Percentiles rank a stretch among this genome's conserved stretches.
Conservation (phyloP, 2,329 filamentous ascomycete species). For the Xylariomycetidae sp. region DNA sequence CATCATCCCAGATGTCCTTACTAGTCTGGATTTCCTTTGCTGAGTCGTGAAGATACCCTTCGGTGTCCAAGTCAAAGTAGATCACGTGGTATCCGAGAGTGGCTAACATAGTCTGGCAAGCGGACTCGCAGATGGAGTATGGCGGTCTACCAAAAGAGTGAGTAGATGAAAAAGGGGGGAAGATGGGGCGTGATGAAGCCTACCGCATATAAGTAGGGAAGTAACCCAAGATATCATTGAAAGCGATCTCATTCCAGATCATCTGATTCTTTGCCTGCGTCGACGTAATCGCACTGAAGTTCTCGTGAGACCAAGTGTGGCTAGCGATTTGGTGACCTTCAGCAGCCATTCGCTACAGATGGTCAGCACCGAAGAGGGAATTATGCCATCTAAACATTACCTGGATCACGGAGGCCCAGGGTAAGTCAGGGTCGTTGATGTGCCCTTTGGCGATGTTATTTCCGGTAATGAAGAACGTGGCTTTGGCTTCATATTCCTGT, state of each 20-base stretch:
- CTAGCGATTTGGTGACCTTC: conserved; percentile 30
- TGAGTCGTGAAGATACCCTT: conserved; percentile 27
- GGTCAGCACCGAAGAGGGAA: conserved; percentile 8
- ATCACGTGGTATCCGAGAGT: conserved; percentile 26
- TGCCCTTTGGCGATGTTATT: conserved; percentile 47
- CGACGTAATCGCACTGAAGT: conserved; percentile 24
- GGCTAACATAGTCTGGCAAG: conserved; percentile 22
- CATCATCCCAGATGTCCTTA: conserved; percentile 33
- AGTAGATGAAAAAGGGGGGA: conserved; percentile 5
- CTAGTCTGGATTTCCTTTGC: conserved; percentile 28
- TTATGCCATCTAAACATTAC: conserved; percentile 9
- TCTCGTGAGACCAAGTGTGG: conserved; percentile 31
- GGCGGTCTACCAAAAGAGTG: conserved; percentile 19
- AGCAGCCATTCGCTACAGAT: conserved; percentile 26
- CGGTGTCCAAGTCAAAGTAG: conserved; percentile 29
- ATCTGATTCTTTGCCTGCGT: conserved; percentile 26
- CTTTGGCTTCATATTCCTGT: conserved; percentile 50
- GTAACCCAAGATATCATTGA: conserved; percentile 30
- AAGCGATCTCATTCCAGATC: conserved; percentile 29
- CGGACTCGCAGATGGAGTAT: conserved; percentile 25
- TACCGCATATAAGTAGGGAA: conserved; percentile 30
- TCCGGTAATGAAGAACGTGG: conserved; percentile 59
- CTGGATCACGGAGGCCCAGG: conserved; percentile 26
- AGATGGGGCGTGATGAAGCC: background rate
- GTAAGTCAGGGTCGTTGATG: conserved; percentile 40